Percentiles rank a stretch among this genome's conserved stretches.
phyloP scores from a whole-genome alignment of 768 basidiomycete species.

The Xanthoconium purpureum region DNA sequence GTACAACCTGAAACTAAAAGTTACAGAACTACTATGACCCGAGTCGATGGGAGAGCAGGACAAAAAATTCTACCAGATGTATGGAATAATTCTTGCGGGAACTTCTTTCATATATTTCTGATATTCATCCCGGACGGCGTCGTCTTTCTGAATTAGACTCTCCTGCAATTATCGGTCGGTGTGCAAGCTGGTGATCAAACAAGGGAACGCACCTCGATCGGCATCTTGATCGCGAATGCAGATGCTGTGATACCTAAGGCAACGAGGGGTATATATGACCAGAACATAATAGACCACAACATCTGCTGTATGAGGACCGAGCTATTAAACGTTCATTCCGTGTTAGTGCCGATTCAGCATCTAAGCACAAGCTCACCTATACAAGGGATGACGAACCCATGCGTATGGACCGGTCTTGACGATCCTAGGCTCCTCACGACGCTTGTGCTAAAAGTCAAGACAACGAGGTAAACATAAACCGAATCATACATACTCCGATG shows the following conservation, averaged over 20 bases:
- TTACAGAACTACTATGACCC: too few species aligned
- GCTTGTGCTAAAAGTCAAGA: slow-evolving; percentile 11
- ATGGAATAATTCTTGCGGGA: not conserved
- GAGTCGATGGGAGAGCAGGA: too few species aligned
- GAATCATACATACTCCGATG: slow-evolving; percentile 20
- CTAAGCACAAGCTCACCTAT: slow-evolving; percentile 18
- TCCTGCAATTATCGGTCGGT: slow-evolving; percentile 16
- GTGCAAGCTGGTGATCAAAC: too few species aligned
- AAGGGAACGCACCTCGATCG: slow-evolving; percentile 26
- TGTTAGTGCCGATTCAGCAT: not conserved
- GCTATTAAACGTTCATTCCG: not conserved
- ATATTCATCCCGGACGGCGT: slow-evolving; percentile 23
- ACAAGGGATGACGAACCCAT: slow-evolving; percentile 34
- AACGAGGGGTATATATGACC: slow-evolving; percentile 31
- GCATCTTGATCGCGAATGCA: slow-evolving; percentile 30
- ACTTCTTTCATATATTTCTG: slow-evolving; percentile 27
- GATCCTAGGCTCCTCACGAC: slow-evolving; percentile 30
- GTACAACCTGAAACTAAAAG: too few species aligned
- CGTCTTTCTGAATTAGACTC: slow-evolving; percentile 25
- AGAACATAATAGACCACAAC: slow-evolving; percentile 25
- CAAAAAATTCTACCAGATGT: too few species aligned
- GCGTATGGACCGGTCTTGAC: slow-evolving; percentile 34
- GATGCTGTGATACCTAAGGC: slow-evolving; percentile 14
- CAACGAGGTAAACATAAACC: not conserved
- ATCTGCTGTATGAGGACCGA: slow-evolving; percentile 15